phyloP scores from a whole-genome alignment of 768 basidiomycete genomes.

The Gautieria morchelliformis region DNA sequence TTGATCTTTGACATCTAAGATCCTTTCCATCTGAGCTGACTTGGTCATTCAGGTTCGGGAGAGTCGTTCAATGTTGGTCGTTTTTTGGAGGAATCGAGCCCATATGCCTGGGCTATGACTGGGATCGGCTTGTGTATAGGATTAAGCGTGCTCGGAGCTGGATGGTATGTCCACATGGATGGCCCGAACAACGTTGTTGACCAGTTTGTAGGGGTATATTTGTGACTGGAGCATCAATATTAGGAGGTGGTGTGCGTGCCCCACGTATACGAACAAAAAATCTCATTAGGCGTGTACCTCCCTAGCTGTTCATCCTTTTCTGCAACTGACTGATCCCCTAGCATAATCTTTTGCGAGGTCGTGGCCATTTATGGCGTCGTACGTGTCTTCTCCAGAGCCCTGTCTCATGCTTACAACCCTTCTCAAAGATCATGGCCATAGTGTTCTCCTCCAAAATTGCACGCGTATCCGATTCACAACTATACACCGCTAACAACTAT shows the following conservation, averaged over 20 bases:
- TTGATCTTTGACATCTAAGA: conserved; percentile 18
- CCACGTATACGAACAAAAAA: conserved; percentile 97
- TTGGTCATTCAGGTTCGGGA: conserved; percentile 51
- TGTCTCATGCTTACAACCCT: background rate
- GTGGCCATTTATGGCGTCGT: conserved; percentile 98
- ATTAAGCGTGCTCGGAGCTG: conserved; percentile 87
- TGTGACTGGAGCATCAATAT: conserved; percentile 90
- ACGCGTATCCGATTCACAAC: conserved; percentile 45
- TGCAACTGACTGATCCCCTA: conserved; percentile 21
- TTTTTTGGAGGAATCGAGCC: conserved; percentile 89
- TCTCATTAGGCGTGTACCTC: conserved; percentile 67
- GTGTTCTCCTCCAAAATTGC: conserved; percentile 83
- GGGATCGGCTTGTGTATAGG: conserved; percentile 93
- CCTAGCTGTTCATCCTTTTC: background rate
- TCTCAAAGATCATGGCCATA: conserved; percentile 79
- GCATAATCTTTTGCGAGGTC: conserved; percentile 99
- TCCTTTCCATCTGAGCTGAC: background rate
- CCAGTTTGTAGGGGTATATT: conserved; percentile 78
- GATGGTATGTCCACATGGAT: conserved; percentile 55
- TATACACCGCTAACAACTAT: conserved; percentile 85
- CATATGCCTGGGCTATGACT: conserved; percentile 84
- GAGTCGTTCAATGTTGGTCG: conserved; percentile 91
- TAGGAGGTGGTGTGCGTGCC: conserved; percentile 90
- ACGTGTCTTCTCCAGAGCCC: conserved; percentile 22
- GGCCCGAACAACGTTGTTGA: background rate